phyloP scores from a whole-genome alignment of 2,329 filamentous ascomycete genomes.

The Diplodia mutila region DNA sequence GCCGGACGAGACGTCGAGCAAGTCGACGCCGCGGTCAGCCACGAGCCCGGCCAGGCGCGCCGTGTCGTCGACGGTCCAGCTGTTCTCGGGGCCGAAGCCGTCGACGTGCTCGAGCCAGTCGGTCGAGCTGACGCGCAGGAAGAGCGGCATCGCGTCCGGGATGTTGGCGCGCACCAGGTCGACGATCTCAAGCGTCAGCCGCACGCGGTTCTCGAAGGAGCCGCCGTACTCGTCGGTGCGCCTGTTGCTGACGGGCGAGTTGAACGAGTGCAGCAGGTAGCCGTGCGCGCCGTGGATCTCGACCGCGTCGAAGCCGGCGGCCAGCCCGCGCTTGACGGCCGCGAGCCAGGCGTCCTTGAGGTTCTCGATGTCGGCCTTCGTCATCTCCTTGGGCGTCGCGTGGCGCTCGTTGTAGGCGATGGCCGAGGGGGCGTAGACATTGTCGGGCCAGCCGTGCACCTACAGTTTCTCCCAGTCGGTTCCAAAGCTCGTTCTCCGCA shows the following conservation, averaged over 20 bases:
- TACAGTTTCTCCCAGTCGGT: slow-evolving; percentile 28
- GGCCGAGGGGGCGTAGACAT: slow-evolving; percentile 61
- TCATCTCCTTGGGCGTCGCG: slow-evolving; percentile 69
- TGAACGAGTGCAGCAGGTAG: slow-evolving; percentile 71
- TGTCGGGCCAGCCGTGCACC: slow-evolving; percentile 58
- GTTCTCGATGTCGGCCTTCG: slow-evolving; percentile 66
- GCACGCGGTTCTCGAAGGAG: slow-evolving; percentile 70
- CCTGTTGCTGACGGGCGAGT: slow-evolving; percentile 71
- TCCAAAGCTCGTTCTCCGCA: background rate
- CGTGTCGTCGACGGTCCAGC: slow-evolving; percentile 70
- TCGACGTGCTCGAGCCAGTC: slow-evolving; percentile 71
- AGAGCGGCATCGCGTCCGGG: slow-evolving; percentile 69
- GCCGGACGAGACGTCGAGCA: slow-evolving; percentile 80
- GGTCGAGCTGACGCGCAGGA: slow-evolving; percentile 72
- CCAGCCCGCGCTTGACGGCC: slow-evolving; percentile 58
- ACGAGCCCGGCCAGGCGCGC: slow-evolving; percentile 67
- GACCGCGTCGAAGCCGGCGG: slow-evolving; percentile 74
- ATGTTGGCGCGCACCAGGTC: slow-evolving; percentile 65
- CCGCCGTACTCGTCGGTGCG: slow-evolving; percentile 71
- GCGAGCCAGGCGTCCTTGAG: slow-evolving; percentile 66
- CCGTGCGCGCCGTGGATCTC: slow-evolving; percentile 83
- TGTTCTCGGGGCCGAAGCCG: slow-evolving; percentile 49
- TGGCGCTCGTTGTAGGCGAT: slow-evolving; percentile 66
- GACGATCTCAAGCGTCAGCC: slow-evolving; percentile 69
- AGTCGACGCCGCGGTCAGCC: slow-evolving; percentile 73